Evolutionary conservation across 2,329 filamentous ascomycete genomes (phyloP).

Genomic region (Anthostomella pinea): DNA sequence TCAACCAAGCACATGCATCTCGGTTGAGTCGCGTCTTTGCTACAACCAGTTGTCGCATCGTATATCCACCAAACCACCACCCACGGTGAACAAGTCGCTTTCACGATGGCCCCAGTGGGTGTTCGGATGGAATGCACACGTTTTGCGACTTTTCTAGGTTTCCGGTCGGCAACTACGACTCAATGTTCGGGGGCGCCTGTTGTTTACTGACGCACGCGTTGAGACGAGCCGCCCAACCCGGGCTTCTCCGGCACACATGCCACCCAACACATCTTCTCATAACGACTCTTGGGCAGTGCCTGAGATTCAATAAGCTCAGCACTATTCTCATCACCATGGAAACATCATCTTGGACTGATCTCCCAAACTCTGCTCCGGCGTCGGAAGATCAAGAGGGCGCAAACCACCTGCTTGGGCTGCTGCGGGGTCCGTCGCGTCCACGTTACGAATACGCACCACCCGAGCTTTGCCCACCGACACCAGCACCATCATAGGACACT

Average conservation of each 20-base stretch:
- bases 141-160: slow-evolving; percentile 18
- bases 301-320: too few species aligned
- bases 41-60: slow-evolving; percentile 5
- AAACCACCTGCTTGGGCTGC: too few species aligned
- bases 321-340: too few species aligned
- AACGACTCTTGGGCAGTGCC: too few species aligned
- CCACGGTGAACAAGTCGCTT: slow-evolving; percentile 15
- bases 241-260: neutral
- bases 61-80: slow-evolving; percentile 18
- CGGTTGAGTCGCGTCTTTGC: slow-evolving; percentile 10
- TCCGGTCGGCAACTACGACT: slow-evolving; percentile 29
- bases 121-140: slow-evolving; percentile 6
- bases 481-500: too few species aligned
- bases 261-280: too few species aligned
- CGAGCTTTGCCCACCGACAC: too few species aligned
- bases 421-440: too few species aligned
- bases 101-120: slow-evolving; percentile 6
- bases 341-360: too few species aligned
- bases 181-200: slow-evolving; percentile 13
- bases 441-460: too few species aligned
- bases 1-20: slow-evolving; percentile 1
- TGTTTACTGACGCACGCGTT: slow-evolving; percentile 6
- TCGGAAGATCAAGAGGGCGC: too few species aligned
- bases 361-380: too few species aligned
- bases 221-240: slow-evolving; percentile 1